These are phyloP conservation scores for Wilcoxina mikolae DNA, from an alignment of 495 filamentous ascomycete genomes.

Conservation along the genomic window DNA sequence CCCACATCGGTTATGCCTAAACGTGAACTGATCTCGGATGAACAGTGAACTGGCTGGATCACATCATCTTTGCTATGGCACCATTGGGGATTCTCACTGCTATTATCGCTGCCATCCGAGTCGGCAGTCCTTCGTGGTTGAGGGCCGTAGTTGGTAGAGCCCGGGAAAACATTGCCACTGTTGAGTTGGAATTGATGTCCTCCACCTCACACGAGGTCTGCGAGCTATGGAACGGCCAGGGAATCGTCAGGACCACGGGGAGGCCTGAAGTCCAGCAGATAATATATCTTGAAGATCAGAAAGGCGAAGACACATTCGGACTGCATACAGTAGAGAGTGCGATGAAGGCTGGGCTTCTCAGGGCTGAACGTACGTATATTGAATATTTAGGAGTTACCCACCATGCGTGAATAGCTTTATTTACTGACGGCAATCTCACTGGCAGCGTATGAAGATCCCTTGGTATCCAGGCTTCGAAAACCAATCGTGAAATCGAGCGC, in stretches of 20 bases:
- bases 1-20: background rate
- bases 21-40: background rate
- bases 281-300: no score
- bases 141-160: constrained; percentile 24
- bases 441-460: no score
- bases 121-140: constrained; percentile 7
- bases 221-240: constrained; percentile 28
- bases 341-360: background rate
- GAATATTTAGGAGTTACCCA: no score
- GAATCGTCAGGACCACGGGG: constrained; percentile 16
- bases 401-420: no score
- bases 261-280: constrained; percentile 11
- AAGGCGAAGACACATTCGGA: background rate
- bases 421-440: no score
- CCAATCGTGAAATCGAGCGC: background rate
- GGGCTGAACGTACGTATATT: background rate
- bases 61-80: constrained; percentile 40
- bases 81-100: constrained; percentile 41
- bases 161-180: constrained; percentile 20
- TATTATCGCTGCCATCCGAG: constrained; percentile 13
- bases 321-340: background rate
- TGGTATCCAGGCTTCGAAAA: no score
- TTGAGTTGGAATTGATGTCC: constrained; percentile 25
- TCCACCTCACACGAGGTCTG: constrained; percentile 30
- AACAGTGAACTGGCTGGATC: constrained; percentile 32